Evolutionary conservation across 2,329 filamentous ascomycete species (phyloP).

Genomic region (Colletotrichum orbiculare): DNA sequence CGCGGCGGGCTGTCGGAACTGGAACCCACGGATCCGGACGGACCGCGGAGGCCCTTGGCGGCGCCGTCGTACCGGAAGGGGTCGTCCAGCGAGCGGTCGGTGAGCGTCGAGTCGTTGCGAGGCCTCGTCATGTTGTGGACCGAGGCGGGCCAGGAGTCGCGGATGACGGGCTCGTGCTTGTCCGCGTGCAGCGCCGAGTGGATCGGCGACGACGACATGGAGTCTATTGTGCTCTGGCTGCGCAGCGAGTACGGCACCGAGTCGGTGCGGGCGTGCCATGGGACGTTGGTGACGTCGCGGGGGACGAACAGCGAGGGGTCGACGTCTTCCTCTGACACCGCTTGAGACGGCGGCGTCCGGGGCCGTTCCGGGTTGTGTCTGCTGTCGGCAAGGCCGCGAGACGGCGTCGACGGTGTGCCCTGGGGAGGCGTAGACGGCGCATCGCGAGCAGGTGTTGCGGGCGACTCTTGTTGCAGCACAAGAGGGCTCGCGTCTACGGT

Average conservation of each 20-base stretch:
- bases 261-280: constrained; percentile 45
- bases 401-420: constrained; percentile 34
- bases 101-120: constrained; percentile 41
- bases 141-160: constrained; percentile 45
- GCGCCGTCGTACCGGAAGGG: constrained; percentile 40
- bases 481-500: constrained; percentile 38
- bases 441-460: constrained; percentile 20
- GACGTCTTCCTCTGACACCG: constrained; percentile 13
- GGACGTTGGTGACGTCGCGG: constrained; percentile 46
- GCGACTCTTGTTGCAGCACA: constrained; percentile 33
- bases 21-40: constrained; percentile 14
- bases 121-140: constrained; percentile 32
- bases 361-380: constrained; percentile 41
- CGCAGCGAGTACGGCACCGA: constrained; percentile 48
- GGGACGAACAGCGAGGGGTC: constrained; percentile 40
- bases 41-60: constrained; percentile 22
- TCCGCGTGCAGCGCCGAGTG: constrained; percentile 41
- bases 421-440: constrained; percentile 21
- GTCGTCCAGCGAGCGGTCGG: constrained; percentile 41
- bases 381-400: constrained; percentile 43
- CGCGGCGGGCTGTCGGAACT: constrained; percentile 15
- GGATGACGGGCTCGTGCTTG: constrained; percentile 47
- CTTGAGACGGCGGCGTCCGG: constrained; percentile 35
- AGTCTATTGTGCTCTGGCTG: constrained; percentile 50
- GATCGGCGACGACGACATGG: constrained; percentile 46